A percentile compares a stretch with the other conserved stretches of the same genome.
Evolutionary conservation across 305 asterid genomes (phyloP).

Genomic region (Euphrasia arctica): DNA sequence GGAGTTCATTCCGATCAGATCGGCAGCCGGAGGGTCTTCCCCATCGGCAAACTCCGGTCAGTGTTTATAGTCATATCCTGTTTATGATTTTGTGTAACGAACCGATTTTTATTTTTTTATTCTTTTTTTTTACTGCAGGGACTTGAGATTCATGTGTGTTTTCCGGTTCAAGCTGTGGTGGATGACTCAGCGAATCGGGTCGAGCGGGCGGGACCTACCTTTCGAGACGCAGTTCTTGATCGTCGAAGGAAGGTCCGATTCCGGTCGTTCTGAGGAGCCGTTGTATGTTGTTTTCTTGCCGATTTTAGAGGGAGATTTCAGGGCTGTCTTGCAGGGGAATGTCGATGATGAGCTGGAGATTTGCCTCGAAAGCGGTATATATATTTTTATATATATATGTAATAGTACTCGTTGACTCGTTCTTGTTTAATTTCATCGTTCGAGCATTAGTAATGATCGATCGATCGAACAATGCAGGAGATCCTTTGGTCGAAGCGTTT

Average conservation of each 20-base stretch:
- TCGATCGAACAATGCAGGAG: slow-evolving; percentile 43
- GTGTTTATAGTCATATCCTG: not conserved
- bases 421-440: slow-evolving; percentile 1
- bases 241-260: slow-evolving; percentile 63
- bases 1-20: slow-evolving; percentile 67
- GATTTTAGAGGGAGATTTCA: slow-evolving; percentile 72
- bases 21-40: slow-evolving; percentile 71
- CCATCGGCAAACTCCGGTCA: slow-evolving; percentile 75
- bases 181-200: slow-evolving; percentile 97
- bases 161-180: slow-evolving; percentile 96
- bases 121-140: slow-evolving; percentile 37
- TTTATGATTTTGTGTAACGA: not conserved
- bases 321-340: slow-evolving; percentile 94
- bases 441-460: not conserved
- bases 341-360: slow-evolving; percentile 72
- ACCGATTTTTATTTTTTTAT: not conserved
- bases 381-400: slow-evolving; percentile 1
- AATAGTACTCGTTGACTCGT: not conserved
- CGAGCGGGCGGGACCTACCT: slow-evolving; percentile 69
- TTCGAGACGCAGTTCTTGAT: slow-evolving; percentile 87
- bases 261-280: slow-evolving; percentile 32
- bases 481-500: slow-evolving; percentile 80
- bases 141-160: slow-evolving; percentile 79
- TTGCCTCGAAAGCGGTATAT: slow-evolving; percentile 88
- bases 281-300: slow-evolving; percentile 76